Base-by-base conservation (phyloP, 2,329 filamentous ascomycete species). In the Diaporthe sp. region DNA sequence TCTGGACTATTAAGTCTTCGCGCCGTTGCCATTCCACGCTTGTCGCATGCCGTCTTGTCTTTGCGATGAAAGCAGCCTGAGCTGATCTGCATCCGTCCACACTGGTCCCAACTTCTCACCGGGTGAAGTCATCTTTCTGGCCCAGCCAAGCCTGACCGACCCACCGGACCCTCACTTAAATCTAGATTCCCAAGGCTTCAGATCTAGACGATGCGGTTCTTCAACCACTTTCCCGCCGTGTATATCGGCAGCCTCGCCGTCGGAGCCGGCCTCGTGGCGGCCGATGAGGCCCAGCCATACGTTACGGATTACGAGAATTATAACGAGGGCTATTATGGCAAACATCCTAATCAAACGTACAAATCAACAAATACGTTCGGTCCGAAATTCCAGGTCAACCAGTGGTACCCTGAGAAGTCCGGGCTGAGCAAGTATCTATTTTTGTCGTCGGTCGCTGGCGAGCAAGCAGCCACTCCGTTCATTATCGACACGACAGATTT, bases 401-500 rank as follows among this genome's bases (percentile, higher is more conserved):
- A 76, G 34, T 76, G 75, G 75, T 71, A 76, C 37, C 73, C 73
- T 17, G 42, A 67, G 10, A 71, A 74, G 20, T 76, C 75, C 13
- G 75, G 75, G n/a, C 57, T 76, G 39, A 53, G 68, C 42, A 75
- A 15, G 28, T 75, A 76, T 25, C 49, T 76, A 8, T 76, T 76
- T 28, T 44, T 76, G 61, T 76, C 75, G 4, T 73, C 63, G 12
- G 22, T 61, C 8, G 75, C 75, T 51, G 73, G 75, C 42, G 0
- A 2, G 7, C 75, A 76, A 42, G 12, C 42, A n/a, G 60, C 73
- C 28, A 72, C 75, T 2, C 75, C 75, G 20, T 76, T 76, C n/a
- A 76, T 76, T 31, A 73, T 76, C 68, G 75, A 76, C 53, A 76
- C 75, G 9, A 34, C 67, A 20, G 73, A 76, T 47, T 67, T 76